Percentiles rank a stretch among this genome's conserved stretches.
Conservation (phyloP, 345 rosid genomes). For the Populus deltoides region DNA sequence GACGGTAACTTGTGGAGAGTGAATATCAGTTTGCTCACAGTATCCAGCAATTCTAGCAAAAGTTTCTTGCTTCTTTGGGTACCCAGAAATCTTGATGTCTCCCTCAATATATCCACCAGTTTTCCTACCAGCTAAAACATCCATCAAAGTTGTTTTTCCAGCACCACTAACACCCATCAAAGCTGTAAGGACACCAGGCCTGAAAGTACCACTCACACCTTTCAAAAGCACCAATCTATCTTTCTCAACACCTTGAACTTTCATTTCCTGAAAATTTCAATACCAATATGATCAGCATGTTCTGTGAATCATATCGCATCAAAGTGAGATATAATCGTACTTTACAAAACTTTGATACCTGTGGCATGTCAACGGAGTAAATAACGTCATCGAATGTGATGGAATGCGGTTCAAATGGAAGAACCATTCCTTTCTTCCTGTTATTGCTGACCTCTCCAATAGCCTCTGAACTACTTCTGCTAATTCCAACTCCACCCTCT, state of each 20-base stretch:
- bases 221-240: constrained; percentile 63
- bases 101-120: constrained; percentile 78
- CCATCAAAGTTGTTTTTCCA: constrained; percentile 86
- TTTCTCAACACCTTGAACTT: constrained; percentile 50
- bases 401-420: constrained; percentile 70
- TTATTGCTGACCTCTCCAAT: background rate
- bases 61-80: constrained; percentile 72
- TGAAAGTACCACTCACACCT: constrained; percentile 74
- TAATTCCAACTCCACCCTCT: constrained; percentile 3
- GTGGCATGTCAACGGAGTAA: constrained; percentile 79
- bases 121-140: constrained; percentile 85
- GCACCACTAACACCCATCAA: constrained; percentile 81
- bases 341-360: constrained; percentile 34
- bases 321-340: background rate
- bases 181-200: constrained; percentile 86
- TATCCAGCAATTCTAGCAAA: constrained; percentile 79
- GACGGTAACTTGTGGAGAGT: constrained; percentile 75
- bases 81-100: constrained; percentile 62
- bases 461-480: background rate
- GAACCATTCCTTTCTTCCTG: constrained; percentile 63
- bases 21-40: constrained; percentile 77
- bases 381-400: constrained; percentile 53
- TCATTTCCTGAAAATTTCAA: constrained; percentile 46
- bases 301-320: background rate
- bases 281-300: background rate